Percentiles rank a stretch among this genome's conserved stretches.
Evolutionary conservation across 2,329 filamentous ascomycete species (phyloP).

Genomic region (Aspergillus uvarum): DNA sequence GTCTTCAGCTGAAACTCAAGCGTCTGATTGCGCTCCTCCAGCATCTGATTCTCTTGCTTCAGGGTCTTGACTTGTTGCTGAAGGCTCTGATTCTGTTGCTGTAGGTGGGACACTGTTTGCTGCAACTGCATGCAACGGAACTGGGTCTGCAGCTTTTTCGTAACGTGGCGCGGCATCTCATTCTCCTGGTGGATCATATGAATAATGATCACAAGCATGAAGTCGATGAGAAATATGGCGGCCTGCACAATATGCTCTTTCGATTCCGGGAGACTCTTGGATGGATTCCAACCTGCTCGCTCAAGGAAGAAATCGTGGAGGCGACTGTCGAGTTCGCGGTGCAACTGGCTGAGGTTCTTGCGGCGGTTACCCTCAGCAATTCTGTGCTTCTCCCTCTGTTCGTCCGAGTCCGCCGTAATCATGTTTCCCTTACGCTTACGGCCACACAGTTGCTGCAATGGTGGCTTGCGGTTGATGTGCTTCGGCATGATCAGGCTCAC

Average conservation of each 20-base stretch:
- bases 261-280: conserved; percentile 41
- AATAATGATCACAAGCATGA: conserved; percentile 39
- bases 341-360: conserved; percentile 42
- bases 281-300: conserved; percentile 41
- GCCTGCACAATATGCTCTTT: conserved; percentile 44
- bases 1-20: conserved; percentile 41
- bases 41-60: conserved; percentile 37
- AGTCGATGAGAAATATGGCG: conserved; percentile 40
- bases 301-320: conserved; percentile 42
- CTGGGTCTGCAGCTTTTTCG: conserved; percentile 40
- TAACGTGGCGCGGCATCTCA: conserved; percentile 35
- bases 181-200: conserved; percentile 38
- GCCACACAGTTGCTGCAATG: conserved; percentile 41
- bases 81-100: conserved; percentile 37
- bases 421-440: conserved; percentile 40
- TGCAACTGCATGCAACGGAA: conserved; percentile 42
- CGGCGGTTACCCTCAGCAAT: conserved; percentile 43
- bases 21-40: conserved; percentile 37
- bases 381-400: conserved; percentile 43
- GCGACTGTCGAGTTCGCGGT: conserved; percentile 39
- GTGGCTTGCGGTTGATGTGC: conserved; percentile 40
- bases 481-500: conserved; percentile 37
- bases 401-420: conserved; percentile 33
- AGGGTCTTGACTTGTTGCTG: conserved; percentile 36
- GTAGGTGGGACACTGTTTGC: conserved; percentile 34